These are phyloP conservation scores for Rhodotorula paludigena DNA, from an alignment of 768 basidiomycete genomes.

Conservation along the genomic window DNA sequence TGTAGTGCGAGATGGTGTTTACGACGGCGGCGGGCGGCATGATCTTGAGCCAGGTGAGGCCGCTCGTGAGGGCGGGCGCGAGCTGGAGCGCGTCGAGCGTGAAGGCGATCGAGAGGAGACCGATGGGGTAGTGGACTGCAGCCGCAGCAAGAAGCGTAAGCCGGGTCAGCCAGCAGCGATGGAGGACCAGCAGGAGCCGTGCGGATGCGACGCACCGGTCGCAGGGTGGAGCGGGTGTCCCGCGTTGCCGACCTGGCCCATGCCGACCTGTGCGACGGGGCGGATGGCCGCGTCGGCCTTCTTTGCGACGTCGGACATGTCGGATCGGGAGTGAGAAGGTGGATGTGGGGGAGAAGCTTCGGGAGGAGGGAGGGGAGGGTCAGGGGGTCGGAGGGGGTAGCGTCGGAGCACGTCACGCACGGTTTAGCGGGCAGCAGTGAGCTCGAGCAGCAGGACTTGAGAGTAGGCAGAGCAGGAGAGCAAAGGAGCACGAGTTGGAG, in stretches of 20 bases:
- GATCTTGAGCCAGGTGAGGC: constrained; percentile 32
- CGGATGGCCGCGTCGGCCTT: neutral
- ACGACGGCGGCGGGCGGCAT: constrained; percentile 42
- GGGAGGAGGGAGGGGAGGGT: neutral
- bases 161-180: neutral
- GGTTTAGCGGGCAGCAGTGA: no score
- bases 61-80: constrained; percentile 39
- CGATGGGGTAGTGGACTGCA: constrained; percentile 41
- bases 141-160: neutral
- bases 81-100: constrained; percentile 41
- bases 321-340: neutral
- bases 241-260: constrained; percentile 17
- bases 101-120: constrained; percentile 40
- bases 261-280: constrained; percentile 16
- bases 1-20: constrained; percentile 44
- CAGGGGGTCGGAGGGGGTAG: neutral
- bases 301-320: neutral
- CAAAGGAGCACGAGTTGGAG: no score
- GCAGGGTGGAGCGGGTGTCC: constrained; percentile 39
- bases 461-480: no score
- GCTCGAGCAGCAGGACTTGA: no score
- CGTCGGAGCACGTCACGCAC: neutral
- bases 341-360: neutral
- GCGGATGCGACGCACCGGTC: constrained; percentile 32
- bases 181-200: constrained; percentile 33